Evolutionary conservation across 345 rosid genomes (phyloP).

Genomic region (Cardamine resedifolia): DNA sequence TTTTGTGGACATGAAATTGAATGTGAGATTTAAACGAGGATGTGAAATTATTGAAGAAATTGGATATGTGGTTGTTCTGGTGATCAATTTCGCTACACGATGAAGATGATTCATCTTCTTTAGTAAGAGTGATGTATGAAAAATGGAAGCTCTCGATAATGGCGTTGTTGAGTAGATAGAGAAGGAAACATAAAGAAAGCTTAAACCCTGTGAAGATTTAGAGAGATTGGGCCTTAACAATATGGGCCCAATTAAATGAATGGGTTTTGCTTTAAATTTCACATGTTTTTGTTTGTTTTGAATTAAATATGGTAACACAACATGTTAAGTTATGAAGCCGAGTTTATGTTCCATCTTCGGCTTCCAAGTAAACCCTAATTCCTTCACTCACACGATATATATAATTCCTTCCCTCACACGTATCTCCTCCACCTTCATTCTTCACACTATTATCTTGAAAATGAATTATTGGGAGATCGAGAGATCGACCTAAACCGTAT

Average conservation of each 20-base stretch:
- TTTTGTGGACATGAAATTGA: conserved; percentile 40
- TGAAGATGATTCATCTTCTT: conserved; percentile 43
- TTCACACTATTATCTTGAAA: too few species aligned
- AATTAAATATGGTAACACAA: neutral
- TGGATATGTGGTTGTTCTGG: conserved; percentile 11
- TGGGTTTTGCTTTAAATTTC: neutral
- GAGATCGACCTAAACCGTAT: too few species aligned
- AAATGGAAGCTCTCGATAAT: conserved; percentile 18
- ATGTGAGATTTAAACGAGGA: conserved; percentile 8
- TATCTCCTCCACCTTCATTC: too few species aligned
- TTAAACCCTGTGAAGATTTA: conserved; percentile 12
- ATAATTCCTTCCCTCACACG: too few species aligned
- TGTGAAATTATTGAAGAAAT: conserved; percentile 13
- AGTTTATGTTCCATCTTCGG: too few species aligned
- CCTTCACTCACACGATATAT: too few species aligned
- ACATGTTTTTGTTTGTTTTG: neutral
- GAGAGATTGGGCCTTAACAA: neutral
- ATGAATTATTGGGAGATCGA: too few species aligned
- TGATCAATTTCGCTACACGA: conserved; percentile 23
- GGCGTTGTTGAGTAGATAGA: too few species aligned
- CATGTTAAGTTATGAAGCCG: too few species aligned
- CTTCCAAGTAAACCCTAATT: too few species aligned
- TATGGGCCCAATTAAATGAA: neutral
- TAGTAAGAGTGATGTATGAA: neutral
- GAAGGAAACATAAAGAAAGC: too few species aligned